These are phyloP conservation scores for Pseudoturritis turrita DNA, from an alignment of 345 rosid species.

Conservation along the genomic window DNA sequence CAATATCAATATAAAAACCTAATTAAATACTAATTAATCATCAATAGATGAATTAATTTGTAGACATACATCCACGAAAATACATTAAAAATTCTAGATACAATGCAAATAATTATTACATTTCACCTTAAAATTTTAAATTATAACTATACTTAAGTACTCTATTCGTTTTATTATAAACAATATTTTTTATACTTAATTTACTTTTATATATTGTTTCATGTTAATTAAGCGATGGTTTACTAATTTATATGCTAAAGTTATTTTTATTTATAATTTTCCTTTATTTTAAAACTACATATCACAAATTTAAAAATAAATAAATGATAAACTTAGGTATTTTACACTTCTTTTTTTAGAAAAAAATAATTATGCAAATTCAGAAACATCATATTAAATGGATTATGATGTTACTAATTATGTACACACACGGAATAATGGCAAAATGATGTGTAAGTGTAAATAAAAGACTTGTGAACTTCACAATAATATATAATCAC, in stretches of 20 bases:
- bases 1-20: background rate
- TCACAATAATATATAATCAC: background rate
- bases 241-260: too few relatives aligned
- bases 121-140: background rate
- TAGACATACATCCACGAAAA: background rate
- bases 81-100: background rate
- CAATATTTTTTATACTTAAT: too few relatives aligned
- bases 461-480: conserved; percentile 13
- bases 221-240: too few relatives aligned
- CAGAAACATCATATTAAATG: background rate
- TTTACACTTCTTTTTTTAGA: too few relatives aligned
- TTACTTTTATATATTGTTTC: too few relatives aligned
- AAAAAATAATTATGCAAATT: too few relatives aligned
- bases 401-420: background rate
- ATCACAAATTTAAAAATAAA: too few relatives aligned
- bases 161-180: background rate
- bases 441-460: conserved; percentile 1
- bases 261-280: too few relatives aligned
- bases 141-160: background rate
- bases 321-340: too few relatives aligned
- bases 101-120: background rate
- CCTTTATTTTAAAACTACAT: too few relatives aligned
- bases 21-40: background rate
- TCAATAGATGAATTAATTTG: background rate
- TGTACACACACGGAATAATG: background rate